Evolutionary conservation across 306 rosid species (phyloP).

Genomic region (Trifolium fragiferum): DNA sequence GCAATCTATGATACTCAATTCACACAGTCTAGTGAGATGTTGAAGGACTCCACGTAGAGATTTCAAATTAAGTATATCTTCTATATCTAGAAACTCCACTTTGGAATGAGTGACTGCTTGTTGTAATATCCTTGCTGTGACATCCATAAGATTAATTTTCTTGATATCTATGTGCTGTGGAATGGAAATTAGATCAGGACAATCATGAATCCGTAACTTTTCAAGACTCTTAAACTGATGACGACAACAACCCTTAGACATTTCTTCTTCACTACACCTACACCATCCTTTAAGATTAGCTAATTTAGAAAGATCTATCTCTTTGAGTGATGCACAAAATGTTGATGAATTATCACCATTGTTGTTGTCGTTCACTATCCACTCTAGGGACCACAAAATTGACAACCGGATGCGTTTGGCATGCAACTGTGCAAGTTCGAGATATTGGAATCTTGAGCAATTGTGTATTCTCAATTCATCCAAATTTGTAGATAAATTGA

Average conservation of each 20-base stretch:
- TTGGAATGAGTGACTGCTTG: neutral
- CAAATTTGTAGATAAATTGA: neutral
- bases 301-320: rapidly evolving
- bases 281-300: conserved; percentile 5
- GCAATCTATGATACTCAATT: rapidly evolving
- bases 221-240: neutral
- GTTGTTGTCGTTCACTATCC: neutral
- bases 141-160: rapidly evolving
- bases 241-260: neutral
- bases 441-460: conserved; percentile 1
- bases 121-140: neutral
- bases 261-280: neutral
- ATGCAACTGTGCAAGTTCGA: neutral
- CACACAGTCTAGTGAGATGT: neutral
- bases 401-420: rapidly evolving
- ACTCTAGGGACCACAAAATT: neutral
- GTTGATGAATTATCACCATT: neutral
- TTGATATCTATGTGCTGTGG: neutral
- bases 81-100: rapidly evolving
- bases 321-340: neutral
- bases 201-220: rapidly evolving
- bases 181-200: neutral
- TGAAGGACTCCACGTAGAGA: neutral
- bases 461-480: rapidly evolving
- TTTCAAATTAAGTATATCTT: neutral